A percentile compares a stretch with the other conserved stretches of the same genome.
These are phyloP conservation scores for Piper betle DNA, from an alignment of 164 flowering plant genomes.

Conservation along the genomic window DNA sequence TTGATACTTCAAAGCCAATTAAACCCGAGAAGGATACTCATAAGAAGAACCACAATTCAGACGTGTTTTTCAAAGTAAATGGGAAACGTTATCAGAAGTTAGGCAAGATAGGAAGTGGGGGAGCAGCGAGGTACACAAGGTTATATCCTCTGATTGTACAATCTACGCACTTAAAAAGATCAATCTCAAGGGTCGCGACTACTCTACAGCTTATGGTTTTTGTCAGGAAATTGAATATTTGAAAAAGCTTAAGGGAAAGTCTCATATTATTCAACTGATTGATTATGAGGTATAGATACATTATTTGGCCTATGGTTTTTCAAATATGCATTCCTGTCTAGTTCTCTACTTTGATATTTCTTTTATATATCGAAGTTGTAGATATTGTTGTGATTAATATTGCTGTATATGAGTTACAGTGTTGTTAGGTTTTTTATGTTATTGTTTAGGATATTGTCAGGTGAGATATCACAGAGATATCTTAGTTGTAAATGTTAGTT, in stretches of 20 bases:
- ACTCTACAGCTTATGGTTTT: conserved; percentile 90
- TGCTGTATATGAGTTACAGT: too few species aligned
- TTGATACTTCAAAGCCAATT: conserved; percentile 34
- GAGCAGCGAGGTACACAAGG: conserved; percentile 98
- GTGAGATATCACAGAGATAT: too few species aligned
- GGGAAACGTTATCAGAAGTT: conserved; percentile 94
- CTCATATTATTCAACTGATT: conserved; percentile 76
- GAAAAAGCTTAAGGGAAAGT: conserved; percentile 68
- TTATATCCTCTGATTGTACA: conserved; percentile 77
- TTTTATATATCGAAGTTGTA: neutral
- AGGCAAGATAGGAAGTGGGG: conserved; percentile 97
- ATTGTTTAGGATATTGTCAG: too few species aligned
- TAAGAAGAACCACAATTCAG: conserved; percentile 58
- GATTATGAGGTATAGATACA: conserved; percentile 81
- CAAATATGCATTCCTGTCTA: neutral
- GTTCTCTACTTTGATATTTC: neutral
- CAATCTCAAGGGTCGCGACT: conserved; percentile 96
- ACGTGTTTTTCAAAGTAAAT: conserved; percentile 80
- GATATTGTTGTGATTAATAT: too few species aligned
- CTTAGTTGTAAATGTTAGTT: too few species aligned
- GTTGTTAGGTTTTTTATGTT: too few species aligned
- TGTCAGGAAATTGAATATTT: conserved; percentile 91
- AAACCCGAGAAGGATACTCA: conserved; percentile 60
- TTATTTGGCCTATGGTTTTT: neutral
- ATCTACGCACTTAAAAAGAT: conserved; percentile 93